Percentiles rank a stretch among this genome's conserved stretches.
phyloP scores from a whole-genome alignment of 1,284 basidiomycete genomes.

The Leccinum proximum region DNA sequence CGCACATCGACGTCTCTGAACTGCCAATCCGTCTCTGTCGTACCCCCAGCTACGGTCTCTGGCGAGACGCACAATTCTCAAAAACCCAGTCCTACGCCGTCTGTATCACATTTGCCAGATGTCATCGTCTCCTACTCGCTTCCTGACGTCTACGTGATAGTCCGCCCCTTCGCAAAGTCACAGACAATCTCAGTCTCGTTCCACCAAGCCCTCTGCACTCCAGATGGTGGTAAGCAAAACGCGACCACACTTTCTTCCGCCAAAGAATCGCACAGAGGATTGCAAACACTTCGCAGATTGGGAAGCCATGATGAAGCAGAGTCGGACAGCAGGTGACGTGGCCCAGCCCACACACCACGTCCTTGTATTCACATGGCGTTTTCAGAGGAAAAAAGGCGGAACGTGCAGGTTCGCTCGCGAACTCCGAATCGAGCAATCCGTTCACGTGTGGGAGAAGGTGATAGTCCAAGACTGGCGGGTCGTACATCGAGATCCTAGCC shows the following conservation, averaged over 20 bases:
- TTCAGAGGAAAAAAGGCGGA: constrained; percentile 68
- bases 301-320: constrained; percentile 90
- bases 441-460: constrained; percentile 74
- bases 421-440: constrained; percentile 63
- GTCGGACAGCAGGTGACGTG: constrained; percentile 63
- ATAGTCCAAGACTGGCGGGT: constrained; percentile 84
- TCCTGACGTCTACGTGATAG: constrained; percentile 3
- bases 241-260: constrained; percentile 80
- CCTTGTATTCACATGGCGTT: constrained; percentile 11
- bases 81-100: constrained; percentile 8
- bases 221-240: constrained; percentile 79
- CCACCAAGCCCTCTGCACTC: constrained; percentile 60
- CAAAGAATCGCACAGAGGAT: constrained; percentile 82
- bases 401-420: constrained; percentile 68
- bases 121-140: constrained; percentile 9
- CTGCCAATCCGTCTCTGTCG: constrained; percentile 21
- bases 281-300: constrained; percentile 84
- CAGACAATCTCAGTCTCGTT: constrained; percentile 46
- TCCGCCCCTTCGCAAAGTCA: constrained; percentile 29
- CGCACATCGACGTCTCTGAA: constrained; percentile 45
- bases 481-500: constrained; percentile 58
- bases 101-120: constrained; percentile 10
- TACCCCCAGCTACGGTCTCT: constrained; percentile 7
- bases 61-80: neutral
- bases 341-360: neutral